Evolutionary conservation across 345 rosid species (phyloP).

Genomic region (Hibiscus tridactylites): DNA sequence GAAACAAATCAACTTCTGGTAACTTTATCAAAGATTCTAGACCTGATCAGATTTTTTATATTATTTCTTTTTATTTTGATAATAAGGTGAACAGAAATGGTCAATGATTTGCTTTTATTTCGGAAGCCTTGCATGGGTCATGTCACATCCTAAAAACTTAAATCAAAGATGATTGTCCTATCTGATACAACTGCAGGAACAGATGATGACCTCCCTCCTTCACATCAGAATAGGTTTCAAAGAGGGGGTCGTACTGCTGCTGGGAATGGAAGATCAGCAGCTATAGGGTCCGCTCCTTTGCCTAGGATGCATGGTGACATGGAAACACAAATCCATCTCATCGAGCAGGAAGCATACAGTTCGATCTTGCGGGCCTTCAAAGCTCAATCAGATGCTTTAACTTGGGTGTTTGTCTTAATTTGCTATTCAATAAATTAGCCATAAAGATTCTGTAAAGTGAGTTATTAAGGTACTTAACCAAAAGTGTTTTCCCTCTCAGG

Average conservation of each 20-base stretch:
- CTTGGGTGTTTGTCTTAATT: slow-evolving; percentile 57
- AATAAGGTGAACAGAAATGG: neutral
- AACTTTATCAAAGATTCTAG: neutral
- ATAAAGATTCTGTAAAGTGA: neutral
- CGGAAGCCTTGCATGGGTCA: neutral
- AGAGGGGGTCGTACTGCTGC: slow-evolving; percentile 49
- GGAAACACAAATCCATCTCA: slow-evolving; percentile 85
- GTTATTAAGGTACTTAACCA: slow-evolving; percentile 9
- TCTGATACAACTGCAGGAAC: slow-evolving; percentile 54
- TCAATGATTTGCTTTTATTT: neutral
- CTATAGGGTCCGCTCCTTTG: slow-evolving; percentile 42
- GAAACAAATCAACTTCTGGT: neutral
- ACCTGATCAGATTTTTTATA: neutral
- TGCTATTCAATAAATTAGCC: neutral
- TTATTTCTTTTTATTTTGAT: neutral
- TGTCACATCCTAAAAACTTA: neutral
- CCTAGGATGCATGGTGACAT: slow-evolving; percentile 75
- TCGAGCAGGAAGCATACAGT: slow-evolving; percentile 91
- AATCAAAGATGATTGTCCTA: neutral
- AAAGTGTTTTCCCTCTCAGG: slow-evolving; percentile 37
- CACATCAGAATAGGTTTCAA: slow-evolving; percentile 84
- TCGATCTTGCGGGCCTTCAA: slow-evolving; percentile 88
- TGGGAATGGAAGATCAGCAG: slow-evolving; percentile 81
- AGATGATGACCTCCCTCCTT: slow-evolving; percentile 95
- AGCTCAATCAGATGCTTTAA: slow-evolving; percentile 95